Percentiles rank a stretch among this genome's conserved stretches.
These are phyloP conservation scores for Neofusicoccum kwambonambiense DNA, from an alignment of 2,329 filamentous ascomycete species.

Conservation along the genomic window DNA sequence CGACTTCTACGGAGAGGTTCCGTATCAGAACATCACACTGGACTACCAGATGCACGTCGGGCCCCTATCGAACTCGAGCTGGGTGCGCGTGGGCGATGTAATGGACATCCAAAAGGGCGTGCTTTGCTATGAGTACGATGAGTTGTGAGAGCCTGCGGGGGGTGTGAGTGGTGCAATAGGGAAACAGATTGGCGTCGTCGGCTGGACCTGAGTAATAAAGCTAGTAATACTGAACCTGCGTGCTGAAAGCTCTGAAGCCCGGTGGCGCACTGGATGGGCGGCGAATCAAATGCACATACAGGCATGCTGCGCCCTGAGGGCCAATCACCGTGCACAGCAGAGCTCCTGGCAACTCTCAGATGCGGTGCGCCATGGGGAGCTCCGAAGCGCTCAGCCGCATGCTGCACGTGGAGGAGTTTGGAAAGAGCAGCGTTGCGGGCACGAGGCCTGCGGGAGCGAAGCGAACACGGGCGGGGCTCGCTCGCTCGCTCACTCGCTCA, in stretches of 20 bases:
- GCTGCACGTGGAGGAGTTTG: neutral
- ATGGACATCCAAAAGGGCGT: constrained; percentile 17
- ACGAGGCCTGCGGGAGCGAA: neutral
- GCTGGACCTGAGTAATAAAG: neutral
- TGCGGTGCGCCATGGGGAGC: no score
- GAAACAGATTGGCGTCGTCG: neutral
- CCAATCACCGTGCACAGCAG: neutral
- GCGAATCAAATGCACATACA: no score
- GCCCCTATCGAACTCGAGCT: neutral
- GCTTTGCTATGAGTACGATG: constrained; percentile 18
- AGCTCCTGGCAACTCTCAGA: neutral
- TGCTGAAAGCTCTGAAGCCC: no score
- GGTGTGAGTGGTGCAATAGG: no score
- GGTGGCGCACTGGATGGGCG: no score
- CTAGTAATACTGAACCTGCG: neutral
- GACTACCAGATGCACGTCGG: constrained; percentile 17
- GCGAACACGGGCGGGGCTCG: neutral
- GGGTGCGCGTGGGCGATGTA: constrained; percentile 8
- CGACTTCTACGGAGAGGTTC: constrained; percentile 8
- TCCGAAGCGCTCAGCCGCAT: neutral
- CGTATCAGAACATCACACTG: constrained; percentile 14
- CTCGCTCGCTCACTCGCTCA: no score
- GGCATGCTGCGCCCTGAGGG: no score
- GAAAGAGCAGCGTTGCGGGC: neutral
- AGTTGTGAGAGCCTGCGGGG: neutral